Evolutionary conservation across 1,284 basidiomycete genomes (phyloP), one percentile per base, ranked within the genome.

Genomic region (Apiotrichum akiyoshidainum): DNA sequence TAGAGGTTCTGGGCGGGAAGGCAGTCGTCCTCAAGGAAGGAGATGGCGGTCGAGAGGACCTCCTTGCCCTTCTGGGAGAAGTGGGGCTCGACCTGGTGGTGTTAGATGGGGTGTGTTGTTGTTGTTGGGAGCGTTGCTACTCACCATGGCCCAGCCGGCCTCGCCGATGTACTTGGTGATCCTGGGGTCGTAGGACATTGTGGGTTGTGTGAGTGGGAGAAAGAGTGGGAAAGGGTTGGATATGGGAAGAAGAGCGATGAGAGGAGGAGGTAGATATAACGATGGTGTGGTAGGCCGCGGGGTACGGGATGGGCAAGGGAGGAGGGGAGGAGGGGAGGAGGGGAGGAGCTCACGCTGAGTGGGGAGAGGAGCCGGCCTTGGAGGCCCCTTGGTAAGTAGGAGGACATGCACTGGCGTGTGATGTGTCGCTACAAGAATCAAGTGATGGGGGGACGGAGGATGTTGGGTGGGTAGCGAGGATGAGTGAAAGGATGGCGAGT

Each of bases 51-150:
- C 52, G 85, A 82, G 48, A 98, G 82, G 7, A 86, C 88, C 68
- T 92, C 86, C 79, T 92, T 94, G 41, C 87, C 95, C 68, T 84
- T 90, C 13, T 87, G 84, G 8, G 90, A 90, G 83, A 98, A 89
- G 79, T 90, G 91, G 81, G 91, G 88, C 80, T 93, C 89, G 57
- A 94, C 81, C 91, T 94, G 68, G 11, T 3, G 35, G 31, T 37
- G 37, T 37, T 17, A 34, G n/a, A n/a, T n/a, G n/a, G n/a, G n/a
- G n/a, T n/a, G 51, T 44, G 48, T 46, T 10, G 42, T 44, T 11
- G 9, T 9, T 11, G 42, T n/a, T 45, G 2, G 11, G 19, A 16
- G 19, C 14, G 14, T 13, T 17, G 21, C 14, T 1, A 57, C 68
- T 33, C 41, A 71, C 69, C 11, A 71, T 52, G 12, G 59, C 57